Evolutionary conservation across 495 filamentous ascomycete species (phyloP), one percentile per base, ranked within the genome.

Genomic region (Podospora conica): DNA sequence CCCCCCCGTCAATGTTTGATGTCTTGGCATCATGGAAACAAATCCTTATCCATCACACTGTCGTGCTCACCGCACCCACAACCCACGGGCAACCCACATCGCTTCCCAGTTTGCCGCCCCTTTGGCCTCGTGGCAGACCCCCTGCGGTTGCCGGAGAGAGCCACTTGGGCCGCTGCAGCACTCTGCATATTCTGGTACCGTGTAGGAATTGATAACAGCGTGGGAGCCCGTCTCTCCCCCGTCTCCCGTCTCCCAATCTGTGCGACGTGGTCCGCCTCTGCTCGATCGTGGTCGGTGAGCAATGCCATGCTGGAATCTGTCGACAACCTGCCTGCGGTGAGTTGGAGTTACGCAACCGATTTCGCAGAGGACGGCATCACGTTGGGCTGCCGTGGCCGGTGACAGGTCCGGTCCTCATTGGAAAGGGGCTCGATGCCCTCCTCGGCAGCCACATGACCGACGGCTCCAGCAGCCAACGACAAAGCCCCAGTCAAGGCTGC

Each of bases 321-420:
- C 4, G n/a, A n/a, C n/a, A 58, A n/a, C 8, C 22, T 20, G 57
- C 23, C 53, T 31, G 22, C 53, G 25, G 57, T 24, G 40, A 64
- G 20, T 29, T 65, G 61, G 55, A n/a, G 64, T 71, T 70, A 71
- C 71, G 71, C 71, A 70, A 71, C 66, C 33, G 65, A 67, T 31
- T 63, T 63, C 68, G 69, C 64, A 54, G 64, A 15, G 56, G 21
- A 55, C 65, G 11, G 61, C 63, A 65, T 68, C 65, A 69, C 60
- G 69, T 66, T 69, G 66, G 54, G 31, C 62, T 63, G 63, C 63
- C 62, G 40, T 40, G 57, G 67, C 40, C 53, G 53, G 27, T 63
- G 65, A 65, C 55, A 67, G 68, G 68, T 40, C 58, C 55, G 24
- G 55, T 55, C 63, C 71, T 18, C 59, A 71, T 70, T 72, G 68